Evolutionary conservation across 2,329 filamentous ascomycete species (phyloP).

Genomic region (Arthrobotrys megalospora): DNA sequence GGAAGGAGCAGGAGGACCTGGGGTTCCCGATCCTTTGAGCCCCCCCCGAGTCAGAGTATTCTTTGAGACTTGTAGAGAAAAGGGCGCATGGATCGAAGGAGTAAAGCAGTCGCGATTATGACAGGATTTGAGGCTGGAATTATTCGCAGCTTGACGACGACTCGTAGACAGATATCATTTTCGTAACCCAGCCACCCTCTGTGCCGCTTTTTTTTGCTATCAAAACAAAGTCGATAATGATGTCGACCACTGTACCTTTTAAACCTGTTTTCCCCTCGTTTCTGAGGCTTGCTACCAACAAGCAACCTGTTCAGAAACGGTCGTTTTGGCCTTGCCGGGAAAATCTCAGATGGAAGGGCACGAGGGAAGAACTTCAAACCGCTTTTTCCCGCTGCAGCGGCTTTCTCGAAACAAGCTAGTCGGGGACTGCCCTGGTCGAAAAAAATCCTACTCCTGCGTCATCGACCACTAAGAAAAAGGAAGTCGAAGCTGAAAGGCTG

Average conservation of each 20-base stretch:
- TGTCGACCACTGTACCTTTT: slow-evolving; percentile 21
- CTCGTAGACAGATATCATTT: slow-evolving; percentile 24
- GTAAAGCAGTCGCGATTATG: slow-evolving; percentile 49
- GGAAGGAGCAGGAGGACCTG: slow-evolving; percentile 20
- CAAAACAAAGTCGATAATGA: slow-evolving; percentile 6
- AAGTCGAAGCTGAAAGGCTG: slow-evolving; percentile 40
- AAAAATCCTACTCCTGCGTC: slow-evolving; percentile 59
- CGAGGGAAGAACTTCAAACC: slow-evolving; percentile 57
- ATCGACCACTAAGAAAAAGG: slow-evolving; percentile 54
- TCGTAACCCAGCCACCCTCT: slow-evolving; percentile 43
- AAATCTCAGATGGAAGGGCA: slow-evolving; percentile 35
- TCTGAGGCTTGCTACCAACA: slow-evolving; percentile 40
- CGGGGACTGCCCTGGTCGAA: slow-evolving; percentile 42
- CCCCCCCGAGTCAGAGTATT: slow-evolving; percentile 22
- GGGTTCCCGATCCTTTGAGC: slow-evolving; percentile 24
- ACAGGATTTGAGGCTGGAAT: slow-evolving; percentile 14
- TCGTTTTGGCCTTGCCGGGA: slow-evolving; percentile 57
- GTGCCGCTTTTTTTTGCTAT: slow-evolving; percentile 40
- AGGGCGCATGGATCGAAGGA: slow-evolving; percentile 36
- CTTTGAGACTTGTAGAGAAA: slow-evolving; percentile 34
- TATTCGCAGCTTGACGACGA: not conserved
- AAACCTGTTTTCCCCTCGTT: slow-evolving; percentile 34
- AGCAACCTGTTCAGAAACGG: slow-evolving; percentile 36
- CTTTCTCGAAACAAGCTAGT: slow-evolving; percentile 60
- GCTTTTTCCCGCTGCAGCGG: slow-evolving; percentile 48